Conservation (phyloP, 441 rosid species). For the Euphorbia celastroides region DNA sequence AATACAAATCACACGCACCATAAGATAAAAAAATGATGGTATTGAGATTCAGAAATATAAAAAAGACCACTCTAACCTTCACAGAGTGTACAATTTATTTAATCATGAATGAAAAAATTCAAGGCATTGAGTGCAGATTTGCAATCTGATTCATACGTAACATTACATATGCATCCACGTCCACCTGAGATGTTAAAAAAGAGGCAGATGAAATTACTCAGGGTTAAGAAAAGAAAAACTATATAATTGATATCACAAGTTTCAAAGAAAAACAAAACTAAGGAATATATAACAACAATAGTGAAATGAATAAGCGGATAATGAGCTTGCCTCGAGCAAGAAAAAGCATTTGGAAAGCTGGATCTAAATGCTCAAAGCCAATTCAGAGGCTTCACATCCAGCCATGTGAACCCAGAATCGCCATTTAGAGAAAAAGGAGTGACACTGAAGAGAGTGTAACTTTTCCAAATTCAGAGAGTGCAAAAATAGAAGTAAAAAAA, state of each 20-base stretch:
- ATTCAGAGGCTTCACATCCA: constrained; percentile 4
- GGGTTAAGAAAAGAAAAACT: neutral
- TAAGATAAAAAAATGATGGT: neutral
- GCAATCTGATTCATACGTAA: constrained; percentile 70
- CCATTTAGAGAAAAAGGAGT: neutral
- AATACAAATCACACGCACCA: too few species aligned
- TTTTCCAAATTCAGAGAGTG: neutral
- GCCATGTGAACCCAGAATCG: neutral
- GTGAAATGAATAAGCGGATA: neutral
- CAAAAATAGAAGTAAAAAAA: neutral
- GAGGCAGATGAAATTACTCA: constrained; percentile 9
- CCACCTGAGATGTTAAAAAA: constrained; percentile 41
- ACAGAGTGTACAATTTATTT: constrained; percentile 4
- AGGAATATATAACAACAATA: neutral
- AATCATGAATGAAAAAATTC: constrained; percentile 9
- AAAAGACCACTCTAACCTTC: constrained; percentile 8
- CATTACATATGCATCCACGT: constrained; percentile 88
- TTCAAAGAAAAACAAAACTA: constrained; percentile 1
- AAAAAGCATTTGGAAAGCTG: too few species aligned
- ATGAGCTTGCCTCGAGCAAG: neutral
- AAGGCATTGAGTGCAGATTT: constrained; percentile 37
- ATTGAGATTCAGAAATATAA: neutral
- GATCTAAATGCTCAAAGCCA: too few species aligned
- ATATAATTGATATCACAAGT: neutral
- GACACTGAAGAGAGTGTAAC: neutral